Percentiles rank a stretch among this genome's conserved stretches.
Evolutionary conservation across 306 rosid genomes (phyloP).

Genomic region (Cucurbita pepo): DNA sequence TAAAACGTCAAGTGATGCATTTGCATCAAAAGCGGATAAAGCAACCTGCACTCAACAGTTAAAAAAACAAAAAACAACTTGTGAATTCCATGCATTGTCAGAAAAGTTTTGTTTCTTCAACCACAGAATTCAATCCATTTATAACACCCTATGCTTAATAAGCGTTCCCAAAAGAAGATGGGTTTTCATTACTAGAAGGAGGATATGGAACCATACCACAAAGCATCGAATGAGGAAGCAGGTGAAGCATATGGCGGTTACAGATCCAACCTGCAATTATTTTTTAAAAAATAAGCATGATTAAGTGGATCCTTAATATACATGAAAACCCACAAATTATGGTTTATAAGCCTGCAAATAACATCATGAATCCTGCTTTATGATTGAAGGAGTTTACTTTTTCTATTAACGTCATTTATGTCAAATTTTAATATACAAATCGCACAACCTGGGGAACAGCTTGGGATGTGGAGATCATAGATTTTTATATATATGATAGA

Average conservation of each 20-base stretch:
- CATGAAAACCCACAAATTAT: neutral
- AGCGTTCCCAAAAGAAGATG: neutral
- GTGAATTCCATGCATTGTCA: neutral
- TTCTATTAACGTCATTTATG: neutral
- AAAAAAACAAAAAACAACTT: neutral
- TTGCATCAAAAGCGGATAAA: constrained; percentile 55
- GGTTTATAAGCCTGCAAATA: neutral
- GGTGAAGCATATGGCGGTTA: constrained; percentile 88
- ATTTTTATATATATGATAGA: neutral
- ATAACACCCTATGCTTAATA: neutral
- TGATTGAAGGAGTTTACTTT: neutral
- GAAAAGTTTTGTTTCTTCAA: neutral
- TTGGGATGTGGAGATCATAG: neutral
- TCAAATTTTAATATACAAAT: neutral
- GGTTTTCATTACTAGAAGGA: neutral
- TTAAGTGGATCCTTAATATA: neutral
- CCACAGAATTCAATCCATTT: neutral
- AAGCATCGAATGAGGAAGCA: constrained; percentile 86
- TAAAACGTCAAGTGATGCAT: constrained; percentile 76
- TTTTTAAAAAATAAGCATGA: neutral
- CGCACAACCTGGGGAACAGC: neutral
- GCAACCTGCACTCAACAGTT: constrained; percentile 40
- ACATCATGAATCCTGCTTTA: neutral
- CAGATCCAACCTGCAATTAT: constrained; percentile 80
- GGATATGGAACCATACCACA: constrained; percentile 47